These are phyloP conservation scores for Mycena crocata DNA, from an alignment of 768 basidiomycete genomes.

Conservation along the genomic window DNA sequence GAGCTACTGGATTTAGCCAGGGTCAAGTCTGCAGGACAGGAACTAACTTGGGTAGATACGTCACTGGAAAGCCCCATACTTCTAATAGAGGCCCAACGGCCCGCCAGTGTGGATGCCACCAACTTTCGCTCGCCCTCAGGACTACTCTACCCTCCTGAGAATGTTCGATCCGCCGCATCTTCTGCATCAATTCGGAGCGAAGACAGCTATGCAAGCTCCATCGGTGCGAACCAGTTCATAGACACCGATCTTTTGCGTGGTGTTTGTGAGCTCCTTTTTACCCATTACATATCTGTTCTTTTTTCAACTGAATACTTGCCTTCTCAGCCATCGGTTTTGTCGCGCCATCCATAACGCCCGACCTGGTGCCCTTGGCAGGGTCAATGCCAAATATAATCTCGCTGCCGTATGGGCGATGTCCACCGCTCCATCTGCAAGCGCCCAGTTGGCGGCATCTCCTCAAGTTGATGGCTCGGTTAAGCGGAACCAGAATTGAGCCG, in stretches of 20 bases:
- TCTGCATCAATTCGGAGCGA: constrained; percentile 17
- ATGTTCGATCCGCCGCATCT: neutral
- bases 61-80: constrained; percentile 15
- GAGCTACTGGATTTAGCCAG: constrained; percentile 33
- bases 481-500: constrained; percentile 77
- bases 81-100: constrained; percentile 4
- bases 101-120: constrained; percentile 23
- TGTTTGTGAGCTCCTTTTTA: constrained; percentile 65
- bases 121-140: constrained; percentile 20
- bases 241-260: constrained; percentile 69
- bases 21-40: constrained; percentile 26
- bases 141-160: constrained; percentile 21
- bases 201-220: constrained; percentile 16
- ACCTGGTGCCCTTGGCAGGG: constrained; percentile 59
- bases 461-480: constrained; percentile 79
- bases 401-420: constrained; percentile 74
- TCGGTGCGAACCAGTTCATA: constrained; percentile 64
- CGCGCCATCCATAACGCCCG: constrained; percentile 63
- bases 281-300: neutral
- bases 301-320: constrained; percentile 13
- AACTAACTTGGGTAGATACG: constrained; percentile 19
- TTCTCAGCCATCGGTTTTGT: constrained; percentile 74
- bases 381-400: constrained; percentile 80
- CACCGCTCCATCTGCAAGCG: constrained; percentile 79
- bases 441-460: constrained; percentile 81